phyloP scores from a whole-genome alignment of 2,329 filamentous ascomycete species.

The Xylaria arbuscula region DNA sequence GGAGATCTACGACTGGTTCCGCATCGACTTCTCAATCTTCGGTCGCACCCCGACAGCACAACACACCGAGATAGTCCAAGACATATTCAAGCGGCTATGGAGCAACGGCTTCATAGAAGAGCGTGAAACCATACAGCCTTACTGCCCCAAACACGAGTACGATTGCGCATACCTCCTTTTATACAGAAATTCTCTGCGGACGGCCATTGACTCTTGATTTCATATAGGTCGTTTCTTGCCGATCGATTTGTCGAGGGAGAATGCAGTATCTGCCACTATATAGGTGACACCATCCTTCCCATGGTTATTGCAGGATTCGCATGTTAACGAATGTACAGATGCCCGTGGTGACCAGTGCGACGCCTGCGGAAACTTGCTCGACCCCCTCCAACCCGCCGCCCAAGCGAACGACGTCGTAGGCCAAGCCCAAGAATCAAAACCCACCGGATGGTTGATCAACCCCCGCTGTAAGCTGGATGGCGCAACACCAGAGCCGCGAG shows the following conservation, averaged over 20 bases:
- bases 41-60: constrained; percentile 89
- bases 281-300: not conserved
- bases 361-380: constrained; percentile 77
- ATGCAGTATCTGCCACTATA: constrained; percentile 62
- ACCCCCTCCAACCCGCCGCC: constrained; percentile 69
- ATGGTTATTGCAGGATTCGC: not conserved
- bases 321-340: constrained; percentile 11
- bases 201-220: constrained; percentile 1
- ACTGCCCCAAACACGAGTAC: constrained; percentile 78
- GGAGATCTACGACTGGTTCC: constrained; percentile 74
- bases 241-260: constrained; percentile 69
- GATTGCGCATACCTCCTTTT: not conserved
- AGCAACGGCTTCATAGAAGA: constrained; percentile 90
- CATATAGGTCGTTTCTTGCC: constrained; percentile 73
- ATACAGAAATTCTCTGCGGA: not conserved
- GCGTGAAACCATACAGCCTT: constrained; percentile 87
- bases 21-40: constrained; percentile 89
- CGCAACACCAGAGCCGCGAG: constrained; percentile 78
- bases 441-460: constrained; percentile 55
- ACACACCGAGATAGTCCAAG: constrained; percentile 92
- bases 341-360: constrained; percentile 61
- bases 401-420: constrained; percentile 48
- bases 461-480: constrained; percentile 86
- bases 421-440: constrained; percentile 42
- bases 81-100: constrained; percentile 88